A percentile compares a stretch with the other conserved stretches of the same genome.
Conservation (phyloP, 225 moss, liverwort and hornwort genomes). For the Anthoceros angustus region DNA sequence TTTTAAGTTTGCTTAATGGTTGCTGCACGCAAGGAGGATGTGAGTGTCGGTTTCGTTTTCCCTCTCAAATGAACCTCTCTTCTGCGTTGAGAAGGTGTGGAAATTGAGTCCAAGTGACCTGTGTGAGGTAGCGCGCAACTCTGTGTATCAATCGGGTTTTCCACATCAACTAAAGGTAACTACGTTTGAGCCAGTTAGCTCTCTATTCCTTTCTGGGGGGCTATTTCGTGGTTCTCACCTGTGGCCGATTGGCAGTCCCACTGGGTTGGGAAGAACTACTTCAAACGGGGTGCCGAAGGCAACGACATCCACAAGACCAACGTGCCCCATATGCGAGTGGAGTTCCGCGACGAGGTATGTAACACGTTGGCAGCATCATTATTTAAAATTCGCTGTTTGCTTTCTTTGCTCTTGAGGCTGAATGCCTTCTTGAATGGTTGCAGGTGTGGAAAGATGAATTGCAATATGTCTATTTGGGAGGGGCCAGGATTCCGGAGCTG, state of each 20-base stretch:
- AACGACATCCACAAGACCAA: conserved; percentile 97
- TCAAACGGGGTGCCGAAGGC: conserved; percentile 58
- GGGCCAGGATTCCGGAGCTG: conserved; percentile 32
- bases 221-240: neutral
- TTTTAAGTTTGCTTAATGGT: neutral
- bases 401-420: neutral
- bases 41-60: neutral
- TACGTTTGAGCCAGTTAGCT: neutral
- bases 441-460: conserved; percentile 97
- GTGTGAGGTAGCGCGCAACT: conserved; percentile 88
- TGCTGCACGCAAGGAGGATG: neutral
- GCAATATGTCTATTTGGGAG: conserved; percentile 57
- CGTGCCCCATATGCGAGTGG: conserved; percentile 84
- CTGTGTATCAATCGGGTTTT: conserved; percentile 85
- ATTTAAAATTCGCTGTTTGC: neutral
- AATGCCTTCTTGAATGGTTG: neutral
- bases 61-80: neutral
- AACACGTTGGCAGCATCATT: neutral
- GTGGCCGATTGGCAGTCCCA: conserved; percentile 25
- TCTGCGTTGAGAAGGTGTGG: conserved; percentile 44
- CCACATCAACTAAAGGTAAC: conserved; percentile 48
- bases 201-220: neutral
- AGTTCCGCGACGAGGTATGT: conserved; percentile 78
- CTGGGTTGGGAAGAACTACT: conserved; percentile 82
- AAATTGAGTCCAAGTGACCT: conserved; percentile 88